Percentiles rank a stretch among this genome's conserved stretches.
Evolutionary conservation across 345 rosid genomes (phyloP).

Genomic region (Citrus inodora): DNA sequence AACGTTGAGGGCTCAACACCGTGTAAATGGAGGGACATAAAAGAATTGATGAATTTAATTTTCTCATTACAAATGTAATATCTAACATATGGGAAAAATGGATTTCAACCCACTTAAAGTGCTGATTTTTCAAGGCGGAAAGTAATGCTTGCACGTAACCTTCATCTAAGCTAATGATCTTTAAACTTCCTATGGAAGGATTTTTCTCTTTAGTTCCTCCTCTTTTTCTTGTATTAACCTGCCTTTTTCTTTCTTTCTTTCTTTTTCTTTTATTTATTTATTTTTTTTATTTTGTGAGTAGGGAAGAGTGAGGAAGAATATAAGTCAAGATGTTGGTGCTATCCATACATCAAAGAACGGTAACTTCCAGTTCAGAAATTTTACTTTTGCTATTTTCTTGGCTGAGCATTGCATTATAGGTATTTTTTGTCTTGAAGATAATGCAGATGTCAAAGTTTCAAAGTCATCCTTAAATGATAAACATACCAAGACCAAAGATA

Average conservation of each 20-base stretch:
- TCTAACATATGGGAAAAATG: neutral
- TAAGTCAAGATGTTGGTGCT: slow-evolving; percentile 27
- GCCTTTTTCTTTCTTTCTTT: neutral
- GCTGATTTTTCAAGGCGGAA: neutral
- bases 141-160: neutral
- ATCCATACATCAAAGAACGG: slow-evolving; percentile 39
- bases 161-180: neutral
- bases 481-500: slow-evolving; percentile 31
- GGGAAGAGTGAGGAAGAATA: slow-evolving; percentile 40
- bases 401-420: slow-evolving; percentile 11
- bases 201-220: neutral
- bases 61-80: neutral
- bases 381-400: slow-evolving; percentile 8
- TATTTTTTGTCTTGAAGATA: slow-evolving; percentile 22
- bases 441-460: slow-evolving; percentile 22
- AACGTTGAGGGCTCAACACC: neutral
- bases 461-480: slow-evolving; percentile 25
- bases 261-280: neutral
- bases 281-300: slow-evolving; percentile 14
- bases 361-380: slow-evolving; percentile 23
- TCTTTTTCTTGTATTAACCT: neutral
- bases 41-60: neutral
- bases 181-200: neutral
- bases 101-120: neutral
- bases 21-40: neutral